Conservation (phyloP, 2,329 filamentous ascomycete genomes). For the Colletotrichum musicola region DNA sequence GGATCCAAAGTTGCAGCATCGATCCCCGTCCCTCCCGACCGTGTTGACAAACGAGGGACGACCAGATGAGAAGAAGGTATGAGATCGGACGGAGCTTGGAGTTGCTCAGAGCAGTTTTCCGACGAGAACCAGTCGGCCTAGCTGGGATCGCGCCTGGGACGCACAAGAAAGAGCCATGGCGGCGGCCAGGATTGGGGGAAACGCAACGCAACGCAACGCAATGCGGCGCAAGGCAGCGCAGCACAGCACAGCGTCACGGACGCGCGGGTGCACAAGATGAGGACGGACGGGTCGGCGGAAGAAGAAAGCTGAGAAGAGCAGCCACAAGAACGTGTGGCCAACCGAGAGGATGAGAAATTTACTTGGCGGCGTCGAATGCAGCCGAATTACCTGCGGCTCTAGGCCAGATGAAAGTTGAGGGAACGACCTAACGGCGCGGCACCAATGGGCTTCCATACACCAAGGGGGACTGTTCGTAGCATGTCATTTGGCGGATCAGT, state of each 20-base stretch:
- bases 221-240: too few species aligned
- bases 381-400: slow-evolving; percentile 28
- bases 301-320: slow-evolving; percentile 21
- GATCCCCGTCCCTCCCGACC: not conserved
- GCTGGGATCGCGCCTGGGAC: not conserved
- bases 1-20: not conserved
- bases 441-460: not conserved
- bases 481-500: not conserved
- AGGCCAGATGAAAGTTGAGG: slow-evolving; percentile 17
- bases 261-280: slow-evolving; percentile 32
- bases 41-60: not conserved
- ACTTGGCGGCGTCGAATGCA: slow-evolving; percentile 28
- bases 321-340: slow-evolving; percentile 11
- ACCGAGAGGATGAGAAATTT: slow-evolving; percentile 16
- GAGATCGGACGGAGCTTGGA: slow-evolving; percentile 25
- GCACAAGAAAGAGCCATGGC: slow-evolving; percentile 20
- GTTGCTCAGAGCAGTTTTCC: slow-evolving; percentile 3
- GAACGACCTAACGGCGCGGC: not conserved
- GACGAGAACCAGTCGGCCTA: slow-evolving; percentile 2
- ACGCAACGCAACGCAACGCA: too few species aligned
- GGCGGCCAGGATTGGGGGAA: slow-evolving; percentile 15
- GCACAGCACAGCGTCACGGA: not conserved
- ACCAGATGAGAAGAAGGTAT: slow-evolving; percentile 3
- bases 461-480: not conserved
- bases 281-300: slow-evolving; percentile 5